Conservation (phyloP, 179 eudicot species). For the Sideroxylon spinosum region DNA sequence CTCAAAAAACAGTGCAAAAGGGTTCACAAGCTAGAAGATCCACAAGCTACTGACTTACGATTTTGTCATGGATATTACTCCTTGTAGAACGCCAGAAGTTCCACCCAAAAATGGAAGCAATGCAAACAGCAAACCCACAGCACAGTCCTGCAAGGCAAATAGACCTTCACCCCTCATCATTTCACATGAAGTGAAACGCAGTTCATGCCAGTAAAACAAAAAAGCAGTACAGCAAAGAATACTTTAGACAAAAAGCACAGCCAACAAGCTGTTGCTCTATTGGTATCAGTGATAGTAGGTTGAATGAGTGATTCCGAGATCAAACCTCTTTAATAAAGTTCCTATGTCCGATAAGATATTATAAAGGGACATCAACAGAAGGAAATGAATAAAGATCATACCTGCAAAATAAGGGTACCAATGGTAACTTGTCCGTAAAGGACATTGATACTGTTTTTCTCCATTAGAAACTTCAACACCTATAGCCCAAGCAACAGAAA, state of each 20-base stretch:
- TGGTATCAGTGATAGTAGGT: background rate
- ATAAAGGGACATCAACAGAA: background rate
- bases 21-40: background rate
- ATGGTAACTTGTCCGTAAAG: constrained; percentile 88
- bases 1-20: background rate
- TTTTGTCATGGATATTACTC: constrained; percentile 71
- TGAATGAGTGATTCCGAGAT: background rate
- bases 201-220: background rate
- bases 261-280: background rate
- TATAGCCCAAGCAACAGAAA: constrained; percentile 10
- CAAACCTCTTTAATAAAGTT: background rate
- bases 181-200: background rate
- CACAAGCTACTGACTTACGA: constrained; percentile 44
- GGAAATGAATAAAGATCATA: constrained; percentile 18
- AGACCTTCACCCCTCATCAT: background rate
- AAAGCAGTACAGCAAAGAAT: background rate
- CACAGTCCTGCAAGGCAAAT: constrained; percentile 57
- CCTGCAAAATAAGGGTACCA: constrained; percentile 88
- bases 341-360: background rate
- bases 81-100: constrained; percentile 73
- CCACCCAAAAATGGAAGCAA: constrained; percentile 86
- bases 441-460: constrained; percentile 56
- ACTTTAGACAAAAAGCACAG: background rate
- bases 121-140: constrained; percentile 85
- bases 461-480: constrained; percentile 90